phyloP scores from a whole-genome alignment of 306 rosid genomes.

The Adenanthera pavonina region DNA sequence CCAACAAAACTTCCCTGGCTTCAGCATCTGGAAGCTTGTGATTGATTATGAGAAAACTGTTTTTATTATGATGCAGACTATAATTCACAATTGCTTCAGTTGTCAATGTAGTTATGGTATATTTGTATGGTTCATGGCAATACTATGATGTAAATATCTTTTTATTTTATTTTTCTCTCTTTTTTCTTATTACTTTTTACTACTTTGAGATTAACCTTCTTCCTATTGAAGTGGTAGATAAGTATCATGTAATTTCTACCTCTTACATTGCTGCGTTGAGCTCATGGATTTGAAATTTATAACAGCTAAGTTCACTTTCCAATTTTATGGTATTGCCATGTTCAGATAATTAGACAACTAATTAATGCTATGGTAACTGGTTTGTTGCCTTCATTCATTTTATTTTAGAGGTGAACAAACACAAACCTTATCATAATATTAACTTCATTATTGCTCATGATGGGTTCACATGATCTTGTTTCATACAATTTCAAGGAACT shows the following conservation, averaged over 20 bases:
- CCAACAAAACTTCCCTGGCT: background rate
- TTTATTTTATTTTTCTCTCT: background rate
- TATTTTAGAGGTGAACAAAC: conserved; percentile 75
- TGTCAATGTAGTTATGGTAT: conserved; percentile 15
- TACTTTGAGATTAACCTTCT: conserved; percentile 21
- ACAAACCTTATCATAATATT: conserved; percentile 84
- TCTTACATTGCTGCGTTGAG: conserved; percentile 14
- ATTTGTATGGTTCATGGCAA: background rate
- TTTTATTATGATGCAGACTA: background rate
- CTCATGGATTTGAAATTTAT: conserved; percentile 11
- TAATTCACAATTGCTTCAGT: background rate
- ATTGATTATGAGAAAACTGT: conserved; percentile 25
- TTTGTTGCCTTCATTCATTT: conserved; percentile 35
- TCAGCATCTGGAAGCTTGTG: conserved; percentile 24
- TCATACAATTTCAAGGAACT: conserved; percentile 92
- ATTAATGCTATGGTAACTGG: conserved; percentile 12
- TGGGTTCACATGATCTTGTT: conserved; percentile 93
- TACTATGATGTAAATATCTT: background rate
- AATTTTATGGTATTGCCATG: background rate
- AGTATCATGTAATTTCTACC: background rate
- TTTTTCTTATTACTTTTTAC: background rate
- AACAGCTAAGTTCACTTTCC: conserved; percentile 13
- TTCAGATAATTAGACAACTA: conserved; percentile 9
- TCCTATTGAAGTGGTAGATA: conserved; percentile 8
- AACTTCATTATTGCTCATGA: conserved; percentile 90